Evolutionary conservation across 345 rosid species (phyloP).

Genomic region (Murraya paniculata): DNA sequence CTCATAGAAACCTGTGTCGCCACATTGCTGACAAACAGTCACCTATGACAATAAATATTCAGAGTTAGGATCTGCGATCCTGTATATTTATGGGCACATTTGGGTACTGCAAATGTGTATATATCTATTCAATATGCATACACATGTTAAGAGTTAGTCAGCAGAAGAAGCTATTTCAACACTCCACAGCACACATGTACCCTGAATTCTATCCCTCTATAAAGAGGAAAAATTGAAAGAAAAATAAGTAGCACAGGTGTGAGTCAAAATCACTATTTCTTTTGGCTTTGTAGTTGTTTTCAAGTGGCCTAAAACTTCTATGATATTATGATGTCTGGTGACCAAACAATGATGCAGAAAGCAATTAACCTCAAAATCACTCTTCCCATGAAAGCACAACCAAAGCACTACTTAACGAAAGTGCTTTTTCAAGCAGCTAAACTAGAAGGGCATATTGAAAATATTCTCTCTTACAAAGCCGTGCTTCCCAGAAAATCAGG

Average conservation of each 20-base stretch:
- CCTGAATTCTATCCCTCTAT: neutral
- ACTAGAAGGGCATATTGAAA: neutral
- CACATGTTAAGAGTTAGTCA: neutral
- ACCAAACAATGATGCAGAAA: too few species aligned
- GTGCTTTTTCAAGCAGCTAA: neutral
- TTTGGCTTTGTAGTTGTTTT: neutral
- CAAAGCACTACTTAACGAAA: neutral
- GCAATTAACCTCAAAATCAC: neutral
- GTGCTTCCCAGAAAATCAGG: too few species aligned
- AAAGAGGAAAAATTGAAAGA: neutral
- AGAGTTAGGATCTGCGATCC: neutral
- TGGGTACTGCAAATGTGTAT: neutral
- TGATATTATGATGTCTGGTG: too few species aligned
- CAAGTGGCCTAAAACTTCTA: neutral
- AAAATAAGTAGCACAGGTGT: neutral
- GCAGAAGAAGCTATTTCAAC: neutral
- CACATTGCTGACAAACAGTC: slow-evolving; percentile 51
- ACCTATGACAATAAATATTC: slow-evolving; percentile 31
- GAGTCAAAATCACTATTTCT: neutral
- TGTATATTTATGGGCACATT: neutral
- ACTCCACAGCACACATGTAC: neutral
- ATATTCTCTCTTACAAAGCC: too few species aligned
- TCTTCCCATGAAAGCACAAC: neutral
- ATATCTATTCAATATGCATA: neutral
- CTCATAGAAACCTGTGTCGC: slow-evolving; percentile 40